These are phyloP conservation scores for Yamadazyma taylorii DNA, from an alignment of 1,139 yeast genomes.

Conservation along the genomic window DNA sequence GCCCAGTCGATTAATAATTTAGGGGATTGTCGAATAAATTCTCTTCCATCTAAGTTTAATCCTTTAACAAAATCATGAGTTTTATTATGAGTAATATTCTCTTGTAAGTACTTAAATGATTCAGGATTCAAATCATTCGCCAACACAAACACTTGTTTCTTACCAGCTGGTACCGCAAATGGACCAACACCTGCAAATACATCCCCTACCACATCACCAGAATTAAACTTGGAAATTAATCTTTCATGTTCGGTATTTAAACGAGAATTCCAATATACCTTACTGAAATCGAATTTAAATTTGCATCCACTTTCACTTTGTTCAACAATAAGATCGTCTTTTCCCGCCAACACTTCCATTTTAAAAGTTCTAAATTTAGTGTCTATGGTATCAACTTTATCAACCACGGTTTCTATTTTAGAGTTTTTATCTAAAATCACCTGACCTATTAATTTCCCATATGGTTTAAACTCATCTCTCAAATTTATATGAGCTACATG, in stretches of 20 bases:
- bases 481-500: slow-evolving; percentile 93
- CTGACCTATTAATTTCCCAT: slow-evolving; percentile 78
- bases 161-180: slow-evolving; percentile 94
- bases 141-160: slow-evolving; percentile 71
- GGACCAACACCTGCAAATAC: slow-evolving; percentile 99
- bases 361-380: slow-evolving; percentile 88
- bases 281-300: slow-evolving; percentile 84
- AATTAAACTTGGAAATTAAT: slow-evolving; percentile 59
- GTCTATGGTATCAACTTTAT: slow-evolving; percentile 83
- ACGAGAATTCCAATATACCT: slow-evolving; percentile 97
- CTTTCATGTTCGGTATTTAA: slow-evolving; percentile 92
- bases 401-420: slow-evolving; percentile 86
- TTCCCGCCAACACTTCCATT: slow-evolving; percentile 93
- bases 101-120: slow-evolving; percentile 65
- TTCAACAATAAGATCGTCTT: slow-evolving; percentile 68
- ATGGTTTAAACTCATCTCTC: slow-evolving; percentile 83
- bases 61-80: slow-evolving; percentile 60
- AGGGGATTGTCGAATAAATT: slow-evolving; percentile 67
- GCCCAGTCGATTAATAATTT: slow-evolving; percentile 45
- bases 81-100: slow-evolving; percentile 67
- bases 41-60: slow-evolving; percentile 78
- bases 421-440: slow-evolving; percentile 85
- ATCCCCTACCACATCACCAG: slow-evolving; percentile 80
- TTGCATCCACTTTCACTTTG: slow-evolving; percentile 87
- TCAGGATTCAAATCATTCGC: slow-evolving; percentile 96